Evolutionary conservation across 148 eudicot species (phyloP).

Genomic region (Vaccinium myrtillus): DNA sequence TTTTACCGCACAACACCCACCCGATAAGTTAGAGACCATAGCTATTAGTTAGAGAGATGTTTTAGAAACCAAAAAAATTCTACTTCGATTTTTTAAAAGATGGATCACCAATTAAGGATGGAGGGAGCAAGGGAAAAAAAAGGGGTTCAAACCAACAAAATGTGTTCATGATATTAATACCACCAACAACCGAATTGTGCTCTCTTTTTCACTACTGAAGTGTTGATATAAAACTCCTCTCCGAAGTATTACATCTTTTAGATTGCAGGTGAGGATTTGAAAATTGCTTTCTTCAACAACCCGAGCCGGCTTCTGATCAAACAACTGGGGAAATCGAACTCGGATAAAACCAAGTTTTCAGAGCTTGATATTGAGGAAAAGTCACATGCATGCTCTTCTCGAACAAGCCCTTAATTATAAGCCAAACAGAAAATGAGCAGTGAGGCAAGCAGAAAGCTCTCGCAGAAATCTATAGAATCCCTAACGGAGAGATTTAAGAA

Average conservation of each 20-base stretch:
- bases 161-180: no score
- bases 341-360: constrained; percentile 27
- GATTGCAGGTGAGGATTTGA: constrained; percentile 62
- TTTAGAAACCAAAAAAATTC: no score
- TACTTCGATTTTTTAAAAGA: no score
- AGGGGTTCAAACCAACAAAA: no score
- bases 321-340: constrained; percentile 14
- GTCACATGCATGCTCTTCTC: constrained; percentile 55
- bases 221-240: constrained; percentile 38
- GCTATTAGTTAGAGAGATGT: no score
- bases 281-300: constrained; percentile 51
- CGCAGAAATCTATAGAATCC: constrained; percentile 75
- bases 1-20: no score
- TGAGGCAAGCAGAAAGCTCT: constrained; percentile 44
- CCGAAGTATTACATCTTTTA: constrained; percentile 55
- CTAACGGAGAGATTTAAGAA: constrained; percentile 66
- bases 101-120: no score
- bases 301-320: constrained; percentile 43
- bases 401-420: constrained; percentile 45
- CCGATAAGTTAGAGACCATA: no score
- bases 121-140: no score
- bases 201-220: not conserved
- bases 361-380: constrained; percentile 56
- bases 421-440: constrained; percentile 48
- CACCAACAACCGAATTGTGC: no score